Conservation (phyloP, 1,139 yeast genomes). For the Pichiaceae sp. region DNA sequence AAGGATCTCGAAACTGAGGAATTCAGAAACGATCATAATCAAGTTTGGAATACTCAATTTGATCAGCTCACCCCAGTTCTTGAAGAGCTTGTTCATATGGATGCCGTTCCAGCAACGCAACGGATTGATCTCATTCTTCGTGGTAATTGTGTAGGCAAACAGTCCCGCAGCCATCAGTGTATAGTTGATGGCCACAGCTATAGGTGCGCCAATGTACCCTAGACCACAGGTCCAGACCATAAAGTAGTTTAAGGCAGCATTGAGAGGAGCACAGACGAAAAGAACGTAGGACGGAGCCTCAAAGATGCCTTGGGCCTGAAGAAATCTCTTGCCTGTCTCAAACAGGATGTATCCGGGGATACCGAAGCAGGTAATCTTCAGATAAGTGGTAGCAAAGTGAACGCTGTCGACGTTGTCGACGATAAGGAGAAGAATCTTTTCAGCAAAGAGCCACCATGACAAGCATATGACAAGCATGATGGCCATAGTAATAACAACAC, state of each 20-base stretch:
- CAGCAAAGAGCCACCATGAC: conserved; percentile 40
- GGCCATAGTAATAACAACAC: conserved; percentile 39
- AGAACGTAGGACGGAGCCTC: conserved; percentile 82
- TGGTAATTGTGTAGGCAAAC: conserved; percentile 31
- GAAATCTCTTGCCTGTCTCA: conserved; percentile 72
- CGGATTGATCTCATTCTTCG: conserved; percentile 26
- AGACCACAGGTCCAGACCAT: conserved; percentile 36
- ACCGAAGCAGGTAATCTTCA: conserved; percentile 43
- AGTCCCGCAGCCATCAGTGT: conserved; percentile 48
- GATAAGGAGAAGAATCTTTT: conserved; percentile 14
- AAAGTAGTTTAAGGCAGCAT: conserved; percentile 38
- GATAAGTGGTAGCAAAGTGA: conserved; percentile 40
- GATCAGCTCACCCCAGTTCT: conserved; percentile 40
- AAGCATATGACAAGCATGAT: conserved; percentile 43
- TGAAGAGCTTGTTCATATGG: conserved; percentile 27
- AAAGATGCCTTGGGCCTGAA: conserved; percentile 90
- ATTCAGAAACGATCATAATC: conserved; percentile 53
- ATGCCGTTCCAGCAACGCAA: conserved; percentile 39
- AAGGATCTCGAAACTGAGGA: conserved; percentile 48
- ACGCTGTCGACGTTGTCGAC: conserved; percentile 38
- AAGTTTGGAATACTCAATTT: conserved; percentile 47
- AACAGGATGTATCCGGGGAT: conserved; percentile 82
- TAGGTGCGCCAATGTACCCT: conserved; percentile 50
- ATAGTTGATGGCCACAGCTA: conserved; percentile 49
- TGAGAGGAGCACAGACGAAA: conserved; percentile 69